Evolutionary conservation across 2,329 filamentous ascomycete species (phyloP).

Genomic region (Triangularia verruculosa): DNA sequence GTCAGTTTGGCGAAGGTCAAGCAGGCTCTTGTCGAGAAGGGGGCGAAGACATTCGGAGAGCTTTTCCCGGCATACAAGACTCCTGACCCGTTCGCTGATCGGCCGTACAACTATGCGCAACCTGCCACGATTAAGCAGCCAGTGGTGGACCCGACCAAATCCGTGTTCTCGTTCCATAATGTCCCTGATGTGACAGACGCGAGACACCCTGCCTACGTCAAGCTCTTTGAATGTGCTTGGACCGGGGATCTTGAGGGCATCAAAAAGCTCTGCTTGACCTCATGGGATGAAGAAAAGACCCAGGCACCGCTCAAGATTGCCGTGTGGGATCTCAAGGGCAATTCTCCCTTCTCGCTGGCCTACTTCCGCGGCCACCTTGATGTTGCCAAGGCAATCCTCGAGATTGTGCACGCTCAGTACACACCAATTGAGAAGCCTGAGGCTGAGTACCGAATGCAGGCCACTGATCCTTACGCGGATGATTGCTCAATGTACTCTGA

Average conservation of each 20-base stretch:
- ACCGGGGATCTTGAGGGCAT: conserved; percentile 63
- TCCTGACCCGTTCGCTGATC: conserved; percentile 11
- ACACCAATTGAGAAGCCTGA: conserved; percentile 52
- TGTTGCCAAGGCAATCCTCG: conserved; percentile 63
- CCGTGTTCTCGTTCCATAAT: conserved; percentile 49
- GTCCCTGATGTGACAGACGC: conserved; percentile 55
- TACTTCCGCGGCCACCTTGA: conserved; percentile 63
- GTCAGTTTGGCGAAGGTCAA: conserved; percentile 55
- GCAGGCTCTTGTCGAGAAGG: conserved; percentile 50
- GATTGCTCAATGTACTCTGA: conserved; percentile 34
- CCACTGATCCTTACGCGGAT: conserved; percentile 25
- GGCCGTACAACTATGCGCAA: neutral
- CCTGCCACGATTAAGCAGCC: neutral
- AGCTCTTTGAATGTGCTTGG: conserved; percentile 71
- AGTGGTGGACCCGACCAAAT: conserved; percentile 39
- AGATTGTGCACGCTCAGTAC: conserved; percentile 69
- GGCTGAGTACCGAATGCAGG: conserved; percentile 48
- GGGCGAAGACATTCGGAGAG: conserved; percentile 65
- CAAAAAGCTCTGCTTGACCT: conserved; percentile 59
- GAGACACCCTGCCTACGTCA: conserved; percentile 59
- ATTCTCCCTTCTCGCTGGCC: conserved; percentile 66
- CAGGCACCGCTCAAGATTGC: conserved; percentile 63
- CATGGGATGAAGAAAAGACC: conserved; percentile 53
- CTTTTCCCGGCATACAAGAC: conserved; percentile 60
- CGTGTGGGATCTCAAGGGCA: conserved; percentile 47